phyloP scores from a whole-genome alignment of 140 eudicot species.

The Erigeron philadelphicus region DNA sequence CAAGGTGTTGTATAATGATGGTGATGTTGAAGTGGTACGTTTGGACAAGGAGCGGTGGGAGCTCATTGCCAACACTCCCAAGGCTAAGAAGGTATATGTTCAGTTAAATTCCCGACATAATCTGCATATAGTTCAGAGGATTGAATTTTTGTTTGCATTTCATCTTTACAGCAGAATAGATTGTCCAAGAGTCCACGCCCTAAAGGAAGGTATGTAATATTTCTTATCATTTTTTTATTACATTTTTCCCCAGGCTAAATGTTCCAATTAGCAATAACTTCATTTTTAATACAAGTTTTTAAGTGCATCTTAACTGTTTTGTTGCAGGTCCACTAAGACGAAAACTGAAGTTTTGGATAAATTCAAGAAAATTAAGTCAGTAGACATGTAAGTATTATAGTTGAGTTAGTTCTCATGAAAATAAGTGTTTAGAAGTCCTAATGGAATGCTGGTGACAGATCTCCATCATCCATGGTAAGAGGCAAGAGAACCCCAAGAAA shows the following conservation, averaged over 20 bases:
- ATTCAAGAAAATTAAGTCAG: conserved; percentile 27
- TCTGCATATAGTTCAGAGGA: conserved; percentile 9
- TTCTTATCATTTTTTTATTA: not conserved
- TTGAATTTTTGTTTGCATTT: conserved; percentile 26
- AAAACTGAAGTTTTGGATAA: conserved; percentile 30
- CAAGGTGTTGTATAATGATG: conserved; percentile 82
- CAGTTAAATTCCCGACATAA: conserved; percentile 11
- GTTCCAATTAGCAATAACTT: conserved; percentile 13
- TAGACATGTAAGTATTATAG: conserved; percentile 47
- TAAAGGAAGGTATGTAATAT: conserved; percentile 40
- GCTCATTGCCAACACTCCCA: conserved; percentile 44
- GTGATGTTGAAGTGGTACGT: conserved; percentile 90
- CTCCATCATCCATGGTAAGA: conserved; percentile 46
- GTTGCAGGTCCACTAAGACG: conserved; percentile 46
- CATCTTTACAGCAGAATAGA: conserved; percentile 42
- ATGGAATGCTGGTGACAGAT: conserved; percentile 45
- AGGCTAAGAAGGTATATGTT: conserved; percentile 46
- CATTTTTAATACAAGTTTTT: not conserved
- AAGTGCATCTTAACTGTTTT: conserved; percentile 19
- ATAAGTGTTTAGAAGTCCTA: conserved; percentile 18
- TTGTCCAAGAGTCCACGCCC: conserved; percentile 38
- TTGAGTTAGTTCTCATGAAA: not conserved
- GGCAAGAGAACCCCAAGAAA: conserved; percentile 61
- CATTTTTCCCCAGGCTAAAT: not conserved
- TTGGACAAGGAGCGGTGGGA: conserved; percentile 86